Conservation (phyloP, 768 basidiomycete genomes). For the Imleria badia region DNA sequence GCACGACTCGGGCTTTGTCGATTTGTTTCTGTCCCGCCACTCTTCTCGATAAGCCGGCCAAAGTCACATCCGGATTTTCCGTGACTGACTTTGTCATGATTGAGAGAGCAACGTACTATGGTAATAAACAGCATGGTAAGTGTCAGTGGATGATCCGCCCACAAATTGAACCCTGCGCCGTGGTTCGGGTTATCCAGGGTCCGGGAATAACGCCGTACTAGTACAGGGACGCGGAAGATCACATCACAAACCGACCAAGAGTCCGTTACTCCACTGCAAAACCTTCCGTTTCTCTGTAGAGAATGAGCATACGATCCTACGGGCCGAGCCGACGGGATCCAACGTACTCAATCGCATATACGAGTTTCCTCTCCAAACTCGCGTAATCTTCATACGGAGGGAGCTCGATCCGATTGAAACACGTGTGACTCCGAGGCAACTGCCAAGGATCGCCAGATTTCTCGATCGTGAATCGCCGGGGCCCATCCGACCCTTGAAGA, state of each 20-base stretch:
- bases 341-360: slow-evolving; percentile 79
- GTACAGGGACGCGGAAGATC: not conserved
- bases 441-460: slow-evolving; percentile 89
- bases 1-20: too few species aligned
- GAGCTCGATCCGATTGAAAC: slow-evolving; percentile 88
- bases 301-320: slow-evolving; percentile 4
- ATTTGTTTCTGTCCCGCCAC: too few species aligned
- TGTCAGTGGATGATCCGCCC: too few species aligned
- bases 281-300: slow-evolving; percentile 69
- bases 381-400: slow-evolving; percentile 90
- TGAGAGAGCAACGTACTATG: too few species aligned
- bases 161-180: too few species aligned
- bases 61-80: too few species aligned
- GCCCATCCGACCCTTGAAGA: slow-evolving; percentile 90
- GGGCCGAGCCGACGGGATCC: not conserved
- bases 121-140: too few species aligned
- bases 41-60: too few species aligned
- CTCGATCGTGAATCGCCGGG: slow-evolving; percentile 91
- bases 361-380: slow-evolving; percentile 81
- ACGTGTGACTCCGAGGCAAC: slow-evolving; percentile 88
- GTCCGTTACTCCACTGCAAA: slow-evolving; percentile 58
- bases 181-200: too few species aligned
- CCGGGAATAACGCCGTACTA: slow-evolving; percentile 13
- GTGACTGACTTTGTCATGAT: too few species aligned
- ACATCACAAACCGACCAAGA: slow-evolving; percentile 2